Base-by-base conservation (phyloP, 495 filamentous ascomycete species). In the Ramalina intermedia region DNA sequence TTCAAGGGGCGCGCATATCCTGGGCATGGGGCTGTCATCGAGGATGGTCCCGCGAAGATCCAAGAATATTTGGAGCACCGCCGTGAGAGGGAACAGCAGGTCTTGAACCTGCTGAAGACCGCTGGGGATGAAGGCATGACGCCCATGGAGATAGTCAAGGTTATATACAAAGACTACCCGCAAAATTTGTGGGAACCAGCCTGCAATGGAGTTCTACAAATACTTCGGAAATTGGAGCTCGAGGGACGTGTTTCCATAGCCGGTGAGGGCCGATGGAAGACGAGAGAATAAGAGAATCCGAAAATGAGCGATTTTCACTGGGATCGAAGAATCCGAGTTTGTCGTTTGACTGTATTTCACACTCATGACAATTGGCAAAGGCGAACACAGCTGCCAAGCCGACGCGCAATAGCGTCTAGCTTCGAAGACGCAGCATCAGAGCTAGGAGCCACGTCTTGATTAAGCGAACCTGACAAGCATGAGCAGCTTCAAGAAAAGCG, bases 31-130 rank as follows among this genome's bases (percentile, higher is more conserved):
- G 69, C 75, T 13, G 78, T 90, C 12, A 63, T 96, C 12, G 71
- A 76, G 37, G 76, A 85, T 42, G 81, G 78, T 0, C 68, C 61
- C 37, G 63, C 59, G 16, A 87, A 75, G 55, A 77, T 95, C 33
- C 48, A 61, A 12, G 86, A 94, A 63, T 98, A 96, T 58, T 85
- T 95, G 42, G 61, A 66, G 51, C 91, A 98, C 65, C 71, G 90
- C 17, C 68, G 78, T 60, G 67, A 79, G 66, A 72, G 91, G 26
- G 91, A 98, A 63, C 70, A 79, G 26, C 86, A 98, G 61, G 76
- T 98, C 0, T 54, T 94, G 11, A 74, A 74, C 37, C 80, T 82
- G 1, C 59, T 98, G 45, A 66, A 65, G 36, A 63, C 63, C 29
- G 57, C 58, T 2, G 12, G 18, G 18, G 65, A 61, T 37, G 61